These are phyloP conservation scores for Debaryomyces nepalensis DNA, from an alignment of 1,139 yeast genomes.

Conservation along the genomic window DNA sequence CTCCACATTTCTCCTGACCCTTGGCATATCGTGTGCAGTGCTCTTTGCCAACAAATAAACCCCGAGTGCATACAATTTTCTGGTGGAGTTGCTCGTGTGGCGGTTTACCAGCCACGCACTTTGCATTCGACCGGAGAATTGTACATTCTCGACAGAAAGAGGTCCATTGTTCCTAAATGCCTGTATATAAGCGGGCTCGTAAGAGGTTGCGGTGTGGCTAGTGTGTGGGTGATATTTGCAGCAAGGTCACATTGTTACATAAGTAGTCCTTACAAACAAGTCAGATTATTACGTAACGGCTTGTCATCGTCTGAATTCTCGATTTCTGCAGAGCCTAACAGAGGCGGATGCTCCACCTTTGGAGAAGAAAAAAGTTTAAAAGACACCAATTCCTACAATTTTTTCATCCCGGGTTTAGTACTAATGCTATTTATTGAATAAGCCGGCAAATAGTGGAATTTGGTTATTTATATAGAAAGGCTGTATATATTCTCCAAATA, in stretches of 20 bases:
- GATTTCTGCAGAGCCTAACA: slow-evolving; percentile 3
- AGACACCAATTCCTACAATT: no score
- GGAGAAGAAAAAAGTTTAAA: background rate
- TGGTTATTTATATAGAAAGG: background rate
- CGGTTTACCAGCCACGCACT: background rate
- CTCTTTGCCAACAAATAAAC: background rate
- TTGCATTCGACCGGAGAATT: background rate
- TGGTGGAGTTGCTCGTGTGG: background rate
- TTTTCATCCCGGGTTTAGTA: no score
- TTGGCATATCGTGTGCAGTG: background rate
- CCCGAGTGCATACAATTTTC: background rate
- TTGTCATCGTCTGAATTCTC: background rate
- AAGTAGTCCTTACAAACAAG: background rate
- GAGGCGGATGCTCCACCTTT: slow-evolving; percentile 8
- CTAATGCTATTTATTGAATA: background rate
- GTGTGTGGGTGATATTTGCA: slow-evolving; percentile 3
- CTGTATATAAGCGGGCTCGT: no score
- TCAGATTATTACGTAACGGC: background rate
- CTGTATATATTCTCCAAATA: background rate
- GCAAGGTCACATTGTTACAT: background rate
- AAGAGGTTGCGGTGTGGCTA: slow-evolving; percentile 3
- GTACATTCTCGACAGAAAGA: background rate
- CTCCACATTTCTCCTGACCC: no score
- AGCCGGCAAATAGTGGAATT: background rate
- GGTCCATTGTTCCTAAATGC: no score